Conservation (phyloP, 139 green algal genomes). For the Chlorella ohadii region DNA sequence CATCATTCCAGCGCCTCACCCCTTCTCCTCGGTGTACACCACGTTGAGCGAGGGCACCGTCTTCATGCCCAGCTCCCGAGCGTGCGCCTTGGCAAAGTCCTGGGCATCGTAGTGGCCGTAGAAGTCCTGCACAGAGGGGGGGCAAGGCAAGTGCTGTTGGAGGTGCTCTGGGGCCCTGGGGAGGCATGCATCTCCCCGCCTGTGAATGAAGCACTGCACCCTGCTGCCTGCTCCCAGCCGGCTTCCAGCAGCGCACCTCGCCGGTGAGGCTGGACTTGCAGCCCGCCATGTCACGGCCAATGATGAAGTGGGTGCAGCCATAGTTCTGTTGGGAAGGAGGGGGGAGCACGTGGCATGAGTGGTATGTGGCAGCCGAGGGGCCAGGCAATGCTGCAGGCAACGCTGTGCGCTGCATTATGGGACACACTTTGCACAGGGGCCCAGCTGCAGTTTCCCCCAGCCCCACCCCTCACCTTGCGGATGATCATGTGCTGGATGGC, state of each 20-base stretch:
- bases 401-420: too few relatives aligned
- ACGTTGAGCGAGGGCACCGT: conserved; percentile 91
- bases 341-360: too few relatives aligned
- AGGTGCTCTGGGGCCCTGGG: too few relatives aligned
- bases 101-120: conserved; percentile 33
- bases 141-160: neutral
- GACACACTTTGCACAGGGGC: too few relatives aligned
- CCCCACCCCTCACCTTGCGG: conserved; percentile 76
- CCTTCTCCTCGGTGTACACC: conserved; percentile 77
- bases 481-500: conserved; percentile 98
- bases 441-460: too few relatives aligned
- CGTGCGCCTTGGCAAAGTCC: conserved; percentile 76
- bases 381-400: too few relatives aligned
- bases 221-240: too few relatives aligned
- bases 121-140: neutral
- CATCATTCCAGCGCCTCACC: neutral
- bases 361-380: too few relatives aligned
- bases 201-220: too few relatives aligned
- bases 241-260: too few relatives aligned
- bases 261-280: conserved; percentile 86
- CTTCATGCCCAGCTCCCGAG: conserved; percentile 85
- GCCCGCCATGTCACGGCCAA: conserved; percentile 95
- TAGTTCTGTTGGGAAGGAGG: conserved; percentile 72
- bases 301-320: conserved; percentile 97
- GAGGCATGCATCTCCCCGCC: too few relatives aligned